Base-by-base conservation (phyloP, 1,139 yeast species). In the Suhomyces atakaporum region DNA sequence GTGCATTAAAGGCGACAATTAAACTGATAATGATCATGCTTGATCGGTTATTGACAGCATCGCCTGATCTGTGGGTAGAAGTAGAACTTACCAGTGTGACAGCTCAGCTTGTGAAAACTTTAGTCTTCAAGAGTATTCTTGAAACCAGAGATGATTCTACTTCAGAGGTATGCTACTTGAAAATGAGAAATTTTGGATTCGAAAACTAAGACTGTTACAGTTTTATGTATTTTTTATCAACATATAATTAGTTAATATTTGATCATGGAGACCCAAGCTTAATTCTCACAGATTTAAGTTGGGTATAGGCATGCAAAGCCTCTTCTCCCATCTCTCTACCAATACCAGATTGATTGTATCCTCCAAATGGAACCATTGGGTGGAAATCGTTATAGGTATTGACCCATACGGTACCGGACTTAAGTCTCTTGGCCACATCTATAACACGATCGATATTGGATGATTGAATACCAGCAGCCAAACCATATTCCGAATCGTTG, bases 381-480 rank as follows among this genome's bases (percentile, higher is more conserved):
- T 56, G 56, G 51, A 54, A 57, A 39, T 54, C 60, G 43, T 56
- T 56, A 42, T 52, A 58, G 22, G 60, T 56, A 46, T 58, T 58
- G 36, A 54, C 51, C 62, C 62, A 58, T 16, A 58, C 45, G 10
- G 62, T 56, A 27, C 63, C 63, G 5, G 61, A 51, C 41, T 45
- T 44, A 29, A 55, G 43, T 42, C 54, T 53, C 36, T 53, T 52
- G 9, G 62, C 42, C 16, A 56, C 59, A 26, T 53, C 49, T 29
- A 53, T 42, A 25, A 84, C 83, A 49, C 74, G 78, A 63, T 73
- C 69, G 39, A 78, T 18, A 16, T 26, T 27, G 16, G 25, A 27
- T 16, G 42, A 47, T 18, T 37, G 43, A 15, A 40, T 40, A 15
- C 43, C 43, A 3, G 43, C 39, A 21, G 43, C 41, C 31, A 40